Evolutionary conservation across 306 rosid genomes (phyloP), one percentile per base, ranked within the genome.

Genomic region (Glycine soja): DNA sequence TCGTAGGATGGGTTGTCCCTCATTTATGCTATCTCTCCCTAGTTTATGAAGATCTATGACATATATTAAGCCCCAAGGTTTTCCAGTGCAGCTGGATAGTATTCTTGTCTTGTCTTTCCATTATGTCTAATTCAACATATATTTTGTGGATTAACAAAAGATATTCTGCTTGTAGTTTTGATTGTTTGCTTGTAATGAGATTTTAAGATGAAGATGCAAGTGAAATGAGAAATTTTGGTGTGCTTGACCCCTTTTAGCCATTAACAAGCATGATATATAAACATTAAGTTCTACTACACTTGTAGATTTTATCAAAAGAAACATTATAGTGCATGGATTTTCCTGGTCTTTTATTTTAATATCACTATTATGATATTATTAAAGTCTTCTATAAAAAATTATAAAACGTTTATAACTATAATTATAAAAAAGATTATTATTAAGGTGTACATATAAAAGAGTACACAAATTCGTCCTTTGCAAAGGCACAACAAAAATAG

Each of bases 41-140:
- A 34, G 30, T 77, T 61, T 75, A 62, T 12, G 52, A 42, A 54
- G 48, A 56, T 75, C 46, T 14, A 57, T 75, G 51, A 32, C 64
- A 70, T 50, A 72, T 53, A 58, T 24, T 56, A 40, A 66, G 69
- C 70, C 78, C 83, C 48, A n/a, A 72, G 71, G 56, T 57, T 77
- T 16, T 24, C 38, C n/a, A 8, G 16, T 70, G 58, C 16, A 18
- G 18, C 73, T 65, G n/a, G 63, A 42, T 43, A 53, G 40, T 73
- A 78, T 64, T 70, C 66, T 53, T 59, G 38, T 79, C 58, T 45
- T 65, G 74, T 61, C 85, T 42, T 81, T 70, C 57, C 34, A 8
- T 38, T 57, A 11, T 56, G 58, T 54, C 69, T 54, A 63, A 52
- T 53, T 52, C 50, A 46, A 51, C 46, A 38, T 62, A 42, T 59